phyloP scores from a whole-genome alignment of 1,284 basidiomycete genomes.

The Pseudomicrostroma phylloplanum region DNA sequence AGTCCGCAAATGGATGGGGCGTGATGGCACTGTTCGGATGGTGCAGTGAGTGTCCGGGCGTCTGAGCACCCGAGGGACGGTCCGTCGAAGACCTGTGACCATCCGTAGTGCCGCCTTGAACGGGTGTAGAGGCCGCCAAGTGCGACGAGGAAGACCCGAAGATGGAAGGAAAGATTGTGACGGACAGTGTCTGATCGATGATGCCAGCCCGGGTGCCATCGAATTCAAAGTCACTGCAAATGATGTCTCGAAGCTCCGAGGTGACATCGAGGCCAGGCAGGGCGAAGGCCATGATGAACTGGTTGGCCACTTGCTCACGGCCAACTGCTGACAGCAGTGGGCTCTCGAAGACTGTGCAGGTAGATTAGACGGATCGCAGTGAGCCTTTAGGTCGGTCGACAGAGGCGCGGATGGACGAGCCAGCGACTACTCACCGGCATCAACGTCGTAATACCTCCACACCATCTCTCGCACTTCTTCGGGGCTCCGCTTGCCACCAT shows the following conservation, averaged over 20 bases:
- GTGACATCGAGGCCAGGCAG: constrained; percentile 46
- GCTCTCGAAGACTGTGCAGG: constrained; percentile 36
- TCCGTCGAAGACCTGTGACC: background rate
- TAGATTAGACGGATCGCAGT: background rate
- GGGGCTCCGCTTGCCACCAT: constrained; percentile 43
- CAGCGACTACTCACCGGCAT: constrained; percentile 23
- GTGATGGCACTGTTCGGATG: constrained; percentile 22
- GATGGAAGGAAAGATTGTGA: constrained; percentile 43
- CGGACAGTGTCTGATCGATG: constrained; percentile 49
- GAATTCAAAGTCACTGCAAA: constrained; percentile 50
- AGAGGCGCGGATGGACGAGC: background rate
- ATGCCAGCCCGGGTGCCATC: constrained; percentile 50
- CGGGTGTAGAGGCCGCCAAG: constrained; percentile 3
- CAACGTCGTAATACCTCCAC: constrained; percentile 41
- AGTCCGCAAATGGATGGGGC: constrained; percentile 45
- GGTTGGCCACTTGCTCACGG: constrained; percentile 45
- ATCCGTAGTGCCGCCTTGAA: constrained; percentile 2
- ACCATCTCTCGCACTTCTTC: constrained; percentile 47
- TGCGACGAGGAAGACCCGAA: constrained; percentile 23
- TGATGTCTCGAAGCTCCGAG: constrained; percentile 48
- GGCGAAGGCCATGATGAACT: constrained; percentile 49
- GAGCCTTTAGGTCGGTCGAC: background rate
- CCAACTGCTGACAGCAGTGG: constrained; percentile 45
- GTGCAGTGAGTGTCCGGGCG: too few relatives aligned
- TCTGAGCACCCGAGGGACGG: background rate